Conservation (phyloP, 2,329 filamentous ascomycete genomes). For the Pseudocercospora fuligena region DNA sequence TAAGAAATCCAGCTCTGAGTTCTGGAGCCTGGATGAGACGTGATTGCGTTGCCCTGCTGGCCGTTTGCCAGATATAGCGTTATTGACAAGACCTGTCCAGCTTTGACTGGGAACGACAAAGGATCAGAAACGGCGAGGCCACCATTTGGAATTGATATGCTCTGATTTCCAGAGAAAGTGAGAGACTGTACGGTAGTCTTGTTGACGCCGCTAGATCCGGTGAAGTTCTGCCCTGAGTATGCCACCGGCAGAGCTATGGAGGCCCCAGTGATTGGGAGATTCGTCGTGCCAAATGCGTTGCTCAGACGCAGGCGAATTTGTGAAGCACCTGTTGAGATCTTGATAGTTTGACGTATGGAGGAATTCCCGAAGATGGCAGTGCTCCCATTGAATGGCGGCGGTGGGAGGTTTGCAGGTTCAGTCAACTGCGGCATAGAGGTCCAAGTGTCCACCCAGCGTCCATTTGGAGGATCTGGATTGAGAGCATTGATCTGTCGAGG, state of each 20-base stretch:
- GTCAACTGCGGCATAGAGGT: conserved; percentile 69
- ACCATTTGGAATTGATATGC: conserved; percentile 59
- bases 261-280: conserved; percentile 64
- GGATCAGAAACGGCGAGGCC: conserved; percentile 66
- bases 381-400: conserved; percentile 61
- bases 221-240: conserved; percentile 50
- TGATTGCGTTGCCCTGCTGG: conserved; percentile 62
- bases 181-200: conserved; percentile 57
- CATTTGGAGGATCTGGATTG: conserved; percentile 24
- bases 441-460: conserved; percentile 68
- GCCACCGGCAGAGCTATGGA: conserved; percentile 60
- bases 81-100: conserved; percentile 61
- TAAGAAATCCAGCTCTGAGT: conserved; percentile 64
- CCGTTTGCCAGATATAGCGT: conserved; percentile 63
- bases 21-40: conserved; percentile 67
- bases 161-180: conserved; percentile 61
- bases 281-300: conserved; percentile 66
- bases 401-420: conserved; percentile 66
- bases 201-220: conserved; percentile 61
- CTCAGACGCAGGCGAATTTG: conserved; percentile 67
- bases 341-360: conserved; percentile 69
- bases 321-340: conserved; percentile 58
- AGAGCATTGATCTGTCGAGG: not conserved
- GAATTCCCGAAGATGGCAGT: conserved; percentile 61
- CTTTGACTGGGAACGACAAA: conserved; percentile 58